Base-by-base conservation (phyloP, 1,139 yeast species). In the Debaryomyces udenii region DNA sequence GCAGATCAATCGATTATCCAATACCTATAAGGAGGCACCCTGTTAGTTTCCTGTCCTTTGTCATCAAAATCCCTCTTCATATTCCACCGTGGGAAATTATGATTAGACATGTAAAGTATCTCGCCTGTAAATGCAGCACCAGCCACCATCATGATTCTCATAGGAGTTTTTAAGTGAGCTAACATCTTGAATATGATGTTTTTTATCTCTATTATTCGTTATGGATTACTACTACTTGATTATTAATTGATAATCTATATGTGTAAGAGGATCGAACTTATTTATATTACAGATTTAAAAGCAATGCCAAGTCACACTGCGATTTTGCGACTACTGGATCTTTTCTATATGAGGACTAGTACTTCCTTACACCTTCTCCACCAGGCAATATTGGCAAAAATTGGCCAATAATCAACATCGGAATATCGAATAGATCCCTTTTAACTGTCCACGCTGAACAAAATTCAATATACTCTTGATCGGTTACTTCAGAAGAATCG, bases 401-500 rank as follows among this genome's bases (percentile, higher is more conserved):
- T 52, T 62, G 80, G 3, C 72, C 76, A 38, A 70, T 66, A 37
- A 68, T 73, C 56, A 63, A 64, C 80, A 65, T 78, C 43, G 98
- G 97, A 40, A 90, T 82, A 55, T 90, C 96, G 64, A 90, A 91
- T 39, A 87, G 81, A 62, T 91, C 97, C 50, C 96, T 70, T 53
- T 88, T 88, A 18, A 78, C 81, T 0, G 84, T 79, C 83, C 84
- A 80, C 23, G 78, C 82, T 27, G 80, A 71, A 49, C 81, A 76
- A 53, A 80, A 78, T 48, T 75, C 77, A 38, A 79, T 67, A 49
- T 57, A 74, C 9, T 57, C 61, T 7, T 47, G 51, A 9, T 49
- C 38, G 9, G 24, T 16, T 43, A 44, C 29, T 38, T 48, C 37
- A 38, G 44, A 26, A n/a, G 32, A 20, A 10, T 26, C 31, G 13